Conservation (phyloP, 305 asterid species). For the Fraxinus sp. region DNA sequence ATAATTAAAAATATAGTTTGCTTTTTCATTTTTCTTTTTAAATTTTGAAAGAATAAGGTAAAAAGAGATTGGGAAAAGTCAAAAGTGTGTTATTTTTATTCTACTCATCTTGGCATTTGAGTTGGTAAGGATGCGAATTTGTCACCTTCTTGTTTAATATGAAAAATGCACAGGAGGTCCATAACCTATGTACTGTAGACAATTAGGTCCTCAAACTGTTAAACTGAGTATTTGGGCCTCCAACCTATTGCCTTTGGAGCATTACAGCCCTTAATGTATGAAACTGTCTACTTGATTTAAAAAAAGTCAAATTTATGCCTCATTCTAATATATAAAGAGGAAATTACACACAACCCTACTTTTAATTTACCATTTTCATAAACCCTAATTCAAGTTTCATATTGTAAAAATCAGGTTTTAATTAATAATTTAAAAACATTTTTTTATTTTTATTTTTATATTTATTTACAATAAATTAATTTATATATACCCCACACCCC, state of each 20-base stretch:
- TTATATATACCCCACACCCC: no score
- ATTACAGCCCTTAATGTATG: background rate
- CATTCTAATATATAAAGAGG: background rate
- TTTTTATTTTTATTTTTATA: no score
- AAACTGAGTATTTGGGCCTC: background rate
- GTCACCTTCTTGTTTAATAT: background rate
- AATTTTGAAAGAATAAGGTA: background rate
- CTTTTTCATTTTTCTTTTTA: background rate
- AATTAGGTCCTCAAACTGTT: background rate
- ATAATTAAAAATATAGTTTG: background rate
- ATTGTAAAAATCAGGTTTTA: no score
- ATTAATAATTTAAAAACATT: no score
- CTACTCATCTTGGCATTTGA: background rate
- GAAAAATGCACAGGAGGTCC: background rate
- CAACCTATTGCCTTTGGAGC: background rate
- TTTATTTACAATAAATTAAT: no score
- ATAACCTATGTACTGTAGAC: background rate
- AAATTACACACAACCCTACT: no score
- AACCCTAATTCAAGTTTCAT: no score
- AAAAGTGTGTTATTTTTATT: background rate
- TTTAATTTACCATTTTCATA: no score
- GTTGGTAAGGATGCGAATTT: background rate
- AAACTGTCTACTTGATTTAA: background rate
- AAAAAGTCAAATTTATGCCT: background rate
- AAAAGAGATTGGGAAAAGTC: background rate